Conservation (phyloP, 2,329 filamentous ascomycete species). For the Aspergillus persii region DNA sequence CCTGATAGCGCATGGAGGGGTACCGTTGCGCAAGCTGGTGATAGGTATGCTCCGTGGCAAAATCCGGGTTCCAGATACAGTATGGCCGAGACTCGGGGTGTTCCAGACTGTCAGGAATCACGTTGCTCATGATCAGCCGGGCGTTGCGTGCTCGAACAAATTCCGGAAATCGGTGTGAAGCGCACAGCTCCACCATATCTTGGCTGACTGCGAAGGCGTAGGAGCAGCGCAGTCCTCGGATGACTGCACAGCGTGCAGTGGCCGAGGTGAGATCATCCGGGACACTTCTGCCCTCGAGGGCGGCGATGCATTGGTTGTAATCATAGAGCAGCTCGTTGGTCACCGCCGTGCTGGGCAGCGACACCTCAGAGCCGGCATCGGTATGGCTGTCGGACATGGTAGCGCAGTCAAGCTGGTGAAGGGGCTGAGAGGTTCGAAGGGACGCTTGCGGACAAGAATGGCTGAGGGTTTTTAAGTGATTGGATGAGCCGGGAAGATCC, state of each 20-base stretch:
- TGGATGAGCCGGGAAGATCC: not conserved
- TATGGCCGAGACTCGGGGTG: constrained; percentile 32
- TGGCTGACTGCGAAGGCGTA: constrained; percentile 1
- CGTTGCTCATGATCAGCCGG: constrained; percentile 19
- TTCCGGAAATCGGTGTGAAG: constrained; percentile 8
- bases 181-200: not conserved
- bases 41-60: constrained; percentile 38
- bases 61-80: constrained; percentile 45
- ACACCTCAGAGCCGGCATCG: not conserved
- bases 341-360: not conserved
- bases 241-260: not conserved
- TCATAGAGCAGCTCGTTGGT: not conserved
- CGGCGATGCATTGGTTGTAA: not conserved
- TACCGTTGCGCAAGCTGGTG: constrained; percentile 31
- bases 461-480: not conserved
- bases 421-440: not conserved
- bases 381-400: not conserved
- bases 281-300: not conserved
- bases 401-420: not conserved
- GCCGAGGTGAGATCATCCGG: not conserved
- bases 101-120: constrained; percentile 26
- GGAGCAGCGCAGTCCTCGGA: constrained; percentile 7
- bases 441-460: no score
- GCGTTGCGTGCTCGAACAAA: constrained; percentile 14
- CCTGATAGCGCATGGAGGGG: constrained; percentile 29